Conservation (phyloP, 2,329 filamentous ascomycete species). For the Colletotrichum shisoi region DNA sequence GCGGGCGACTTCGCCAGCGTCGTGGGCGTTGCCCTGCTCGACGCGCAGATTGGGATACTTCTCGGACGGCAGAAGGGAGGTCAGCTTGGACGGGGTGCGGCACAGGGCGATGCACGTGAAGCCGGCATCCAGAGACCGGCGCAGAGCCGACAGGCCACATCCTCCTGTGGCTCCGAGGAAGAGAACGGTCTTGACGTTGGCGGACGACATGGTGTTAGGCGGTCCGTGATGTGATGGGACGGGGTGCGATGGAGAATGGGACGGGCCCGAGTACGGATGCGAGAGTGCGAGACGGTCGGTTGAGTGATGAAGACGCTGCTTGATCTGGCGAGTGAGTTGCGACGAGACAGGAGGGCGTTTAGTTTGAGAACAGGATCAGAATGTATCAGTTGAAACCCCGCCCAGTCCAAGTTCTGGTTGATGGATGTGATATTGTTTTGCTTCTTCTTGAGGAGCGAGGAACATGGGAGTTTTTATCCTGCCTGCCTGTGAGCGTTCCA, state of each 20-base stretch:
- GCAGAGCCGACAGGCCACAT: slow-evolving; percentile 57
- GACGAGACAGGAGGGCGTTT: not conserved
- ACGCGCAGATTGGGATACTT: slow-evolving; percentile 53
- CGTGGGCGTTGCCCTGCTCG: slow-evolving; percentile 58
- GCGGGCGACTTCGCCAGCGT: slow-evolving; percentile 49
- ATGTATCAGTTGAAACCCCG: not conserved
- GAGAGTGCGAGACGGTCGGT: slow-evolving; percentile 13
- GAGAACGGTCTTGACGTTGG: slow-evolving; percentile 56
- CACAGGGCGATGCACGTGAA: slow-evolving; percentile 59
- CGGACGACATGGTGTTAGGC: slow-evolving; percentile 20
- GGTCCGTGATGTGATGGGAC: not conserved
- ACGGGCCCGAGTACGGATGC: slow-evolving; percentile 35
- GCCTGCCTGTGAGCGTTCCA: not conserved
- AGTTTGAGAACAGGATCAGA: no score
- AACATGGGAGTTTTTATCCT: not conserved
- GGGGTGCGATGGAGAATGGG: not conserved
- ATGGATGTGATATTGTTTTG: not conserved
- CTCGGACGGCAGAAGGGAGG: slow-evolving; percentile 46
- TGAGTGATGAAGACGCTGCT: not conserved
- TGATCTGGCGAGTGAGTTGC: not conserved
- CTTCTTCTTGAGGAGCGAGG: not conserved
- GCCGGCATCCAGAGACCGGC: slow-evolving; percentile 55
- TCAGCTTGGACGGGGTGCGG: slow-evolving; percentile 60
- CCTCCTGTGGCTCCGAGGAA: slow-evolving; percentile 65
- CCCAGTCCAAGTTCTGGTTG: not conserved